Evolutionary conservation across 257 asterid genomes (phyloP).

Genomic region (Orobanche coerulescens): DNA sequence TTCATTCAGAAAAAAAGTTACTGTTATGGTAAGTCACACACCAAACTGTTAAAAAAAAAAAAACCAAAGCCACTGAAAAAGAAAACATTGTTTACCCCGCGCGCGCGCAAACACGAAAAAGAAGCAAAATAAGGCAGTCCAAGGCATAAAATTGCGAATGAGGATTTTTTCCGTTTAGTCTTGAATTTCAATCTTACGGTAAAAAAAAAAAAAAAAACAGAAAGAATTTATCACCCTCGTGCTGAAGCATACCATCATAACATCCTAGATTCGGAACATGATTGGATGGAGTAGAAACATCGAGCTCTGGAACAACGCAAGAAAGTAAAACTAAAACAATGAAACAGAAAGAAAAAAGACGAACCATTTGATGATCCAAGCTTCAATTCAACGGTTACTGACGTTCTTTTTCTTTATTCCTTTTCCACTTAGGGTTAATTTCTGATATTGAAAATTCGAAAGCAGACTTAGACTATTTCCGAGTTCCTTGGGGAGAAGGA

Average conservation of each 20-base stretch:
- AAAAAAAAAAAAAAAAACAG: neutral
- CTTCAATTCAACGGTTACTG: conserved; percentile 13
- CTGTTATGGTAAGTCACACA: neutral
- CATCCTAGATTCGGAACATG: neutral
- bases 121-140: neutral
- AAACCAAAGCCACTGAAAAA: neutral
- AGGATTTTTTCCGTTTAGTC: neutral
- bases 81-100: neutral
- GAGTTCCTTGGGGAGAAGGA: conserved; percentile 40
- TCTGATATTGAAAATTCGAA: conserved; percentile 12
- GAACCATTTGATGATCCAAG: conserved; percentile 24
- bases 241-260: neutral
- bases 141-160: neutral
- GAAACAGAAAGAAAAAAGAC: neutral
- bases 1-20: neutral
- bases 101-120: neutral
- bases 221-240: neutral
- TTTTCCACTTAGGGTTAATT: neutral
- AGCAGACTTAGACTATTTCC: conserved; percentile 18
- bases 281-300: neutral
- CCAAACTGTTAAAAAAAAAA: neutral
- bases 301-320: conserved; percentile 4
- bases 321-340: neutral
- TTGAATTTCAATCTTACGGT: neutral
- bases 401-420: neutral